phyloP scores from a whole-genome alignment of 1,284 basidiomycete species.

The Waitea zeae region DNA sequence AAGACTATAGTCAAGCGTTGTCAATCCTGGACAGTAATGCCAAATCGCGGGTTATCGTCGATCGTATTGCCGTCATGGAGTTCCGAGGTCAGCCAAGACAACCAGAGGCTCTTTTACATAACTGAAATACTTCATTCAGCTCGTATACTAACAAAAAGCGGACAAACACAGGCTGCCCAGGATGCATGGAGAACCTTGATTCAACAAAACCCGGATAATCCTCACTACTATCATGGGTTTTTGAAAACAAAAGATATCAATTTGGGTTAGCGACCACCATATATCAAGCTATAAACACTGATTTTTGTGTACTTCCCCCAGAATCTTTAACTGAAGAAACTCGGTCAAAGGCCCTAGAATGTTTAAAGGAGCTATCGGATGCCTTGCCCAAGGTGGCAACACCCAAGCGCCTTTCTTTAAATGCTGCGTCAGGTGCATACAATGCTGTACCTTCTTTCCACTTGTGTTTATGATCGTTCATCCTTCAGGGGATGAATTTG shows the following conservation, averaged over 20 bases:
- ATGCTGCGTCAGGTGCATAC: slow-evolving; percentile 33
- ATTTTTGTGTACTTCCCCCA: too few species aligned
- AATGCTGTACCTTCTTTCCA: neutral
- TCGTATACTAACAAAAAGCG: slow-evolving; percentile 50
- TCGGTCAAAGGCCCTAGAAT: slow-evolving; percentile 33
- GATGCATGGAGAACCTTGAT: slow-evolving; percentile 69
- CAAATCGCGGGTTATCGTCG: slow-evolving; percentile 49
- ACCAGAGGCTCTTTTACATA: neutral
- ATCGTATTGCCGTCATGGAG: slow-evolving; percentile 56
- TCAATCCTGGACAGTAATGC: slow-evolving; percentile 47
- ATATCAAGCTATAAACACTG: too few species aligned
- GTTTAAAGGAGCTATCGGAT: slow-evolving; percentile 40
- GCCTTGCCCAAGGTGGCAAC: slow-evolving; percentile 56
- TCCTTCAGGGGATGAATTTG: slow-evolving; percentile 42
- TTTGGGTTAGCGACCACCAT: too few species aligned
- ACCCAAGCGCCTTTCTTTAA: slow-evolving; percentile 57
- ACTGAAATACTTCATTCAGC: slow-evolving; percentile 27
- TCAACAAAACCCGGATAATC: slow-evolving; percentile 75
- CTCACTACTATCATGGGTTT: slow-evolving; percentile 67
- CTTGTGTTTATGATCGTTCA: slow-evolving; percentile 1
- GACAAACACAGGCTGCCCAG: slow-evolving; percentile 47
- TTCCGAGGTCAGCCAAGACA: slow-evolving; percentile 34
- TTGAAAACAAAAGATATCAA: slow-evolving; percentile 50
- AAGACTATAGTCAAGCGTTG: slow-evolving; percentile 45
- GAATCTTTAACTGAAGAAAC: slow-evolving; percentile 29